Percentiles rank a stretch among this genome's conserved stretches.
Evolutionary conservation across 2,329 filamentous ascomycete genomes (phyloP).

Genomic region (Aspergillus nomiae): DNA sequence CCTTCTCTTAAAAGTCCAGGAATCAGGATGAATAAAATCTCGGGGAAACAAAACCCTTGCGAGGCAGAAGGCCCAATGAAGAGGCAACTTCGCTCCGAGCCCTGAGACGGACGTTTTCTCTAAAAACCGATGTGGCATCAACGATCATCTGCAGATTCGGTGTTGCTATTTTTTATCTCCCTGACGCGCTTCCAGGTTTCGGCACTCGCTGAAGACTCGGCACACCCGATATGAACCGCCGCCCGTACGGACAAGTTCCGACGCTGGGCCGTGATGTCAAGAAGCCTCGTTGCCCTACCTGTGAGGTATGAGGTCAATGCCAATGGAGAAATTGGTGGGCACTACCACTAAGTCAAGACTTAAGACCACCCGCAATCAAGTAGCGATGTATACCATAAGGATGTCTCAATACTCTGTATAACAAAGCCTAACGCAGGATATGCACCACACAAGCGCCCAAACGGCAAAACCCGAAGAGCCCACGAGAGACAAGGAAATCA

Average conservation of each 20-base stretch:
- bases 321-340: neutral
- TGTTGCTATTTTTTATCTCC: neutral
- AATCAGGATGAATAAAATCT: neutral
- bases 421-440: neutral
- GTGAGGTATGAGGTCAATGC: neutral
- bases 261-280: neutral
- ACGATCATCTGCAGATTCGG: neutral
- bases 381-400: neutral
- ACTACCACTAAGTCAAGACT: neutral
- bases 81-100: neutral
- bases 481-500: neutral
- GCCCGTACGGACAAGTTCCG: neutral
- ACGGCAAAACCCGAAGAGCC: no score
- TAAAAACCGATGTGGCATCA: neutral
- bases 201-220: neutral
- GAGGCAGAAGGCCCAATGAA: neutral
- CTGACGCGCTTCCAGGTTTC: neutral
- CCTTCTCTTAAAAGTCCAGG: neutral
- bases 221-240: neutral
- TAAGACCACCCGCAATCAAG: neutral
- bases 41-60: neutral
- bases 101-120: neutral
- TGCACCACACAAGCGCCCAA: no score
- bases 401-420: neutral
- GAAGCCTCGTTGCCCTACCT: neutral